phyloP scores from a whole-genome alignment of 768 basidiomycete genomes.

The Cubamyces lactineus region DNA sequence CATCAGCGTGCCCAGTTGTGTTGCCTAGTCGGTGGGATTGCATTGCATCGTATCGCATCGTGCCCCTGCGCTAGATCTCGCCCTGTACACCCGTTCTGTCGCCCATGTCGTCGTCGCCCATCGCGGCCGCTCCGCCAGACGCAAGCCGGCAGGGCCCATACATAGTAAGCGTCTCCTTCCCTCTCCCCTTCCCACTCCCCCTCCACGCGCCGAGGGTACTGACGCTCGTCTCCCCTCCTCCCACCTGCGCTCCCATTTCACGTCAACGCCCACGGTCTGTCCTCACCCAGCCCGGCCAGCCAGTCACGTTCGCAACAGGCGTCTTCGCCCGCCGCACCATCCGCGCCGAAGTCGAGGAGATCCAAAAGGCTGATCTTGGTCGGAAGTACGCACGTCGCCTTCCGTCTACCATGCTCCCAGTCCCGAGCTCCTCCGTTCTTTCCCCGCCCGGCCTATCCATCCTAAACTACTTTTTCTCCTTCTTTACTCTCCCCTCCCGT shows the following conservation, averaged over 20 bases:
- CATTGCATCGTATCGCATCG: too few species aligned
- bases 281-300: constrained; percentile 42
- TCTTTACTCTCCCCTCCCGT: neutral
- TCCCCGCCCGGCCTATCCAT: too few species aligned
- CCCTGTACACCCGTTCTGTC: too few species aligned
- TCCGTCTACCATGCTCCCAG: neutral
- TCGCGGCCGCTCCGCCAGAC: too few species aligned
- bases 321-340: constrained; percentile 63
- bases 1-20: too few species aligned
- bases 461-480: constrained; percentile 4
- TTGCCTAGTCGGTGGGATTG: too few species aligned
- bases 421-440: neutral
- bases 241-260: neutral
- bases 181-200: neutral
- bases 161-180: neutral
- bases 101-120: neutral
- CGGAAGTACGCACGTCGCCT: constrained; percentile 51
- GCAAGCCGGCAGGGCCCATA: neutral
- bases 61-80: too few species aligned
- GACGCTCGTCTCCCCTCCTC: neutral
- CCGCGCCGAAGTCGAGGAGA: constrained; percentile 56
- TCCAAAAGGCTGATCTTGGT: constrained; percentile 69
- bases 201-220: neutral
- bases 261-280: neutral
- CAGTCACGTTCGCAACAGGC: constrained; percentile 59